These are phyloP conservation scores for Cucumis cinereus DNA, from an alignment of 306 rosid species.

Conservation along the genomic window DNA sequence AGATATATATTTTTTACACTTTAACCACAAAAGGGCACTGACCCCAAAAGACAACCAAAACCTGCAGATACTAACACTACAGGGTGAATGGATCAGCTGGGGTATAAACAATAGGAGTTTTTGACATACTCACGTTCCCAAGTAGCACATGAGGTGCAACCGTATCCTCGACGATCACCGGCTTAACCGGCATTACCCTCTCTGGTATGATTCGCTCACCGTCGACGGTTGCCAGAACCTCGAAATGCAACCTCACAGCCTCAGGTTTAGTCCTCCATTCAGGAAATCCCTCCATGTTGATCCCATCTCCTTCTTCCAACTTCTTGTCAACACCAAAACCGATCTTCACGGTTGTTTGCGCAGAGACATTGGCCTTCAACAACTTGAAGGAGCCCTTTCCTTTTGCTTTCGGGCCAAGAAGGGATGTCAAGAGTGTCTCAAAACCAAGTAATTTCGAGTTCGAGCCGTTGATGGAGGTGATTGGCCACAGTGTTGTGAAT, in stretches of 20 bases:
- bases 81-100: constrained; percentile 44
- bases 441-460: constrained; percentile 61
- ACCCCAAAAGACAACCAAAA: not conserved
- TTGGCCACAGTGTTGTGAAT: constrained; percentile 68
- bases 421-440: constrained; percentile 54
- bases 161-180: constrained; percentile 45
- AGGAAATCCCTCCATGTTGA: constrained; percentile 40
- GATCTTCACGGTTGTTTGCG: constrained; percentile 69
- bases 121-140: constrained; percentile 50
- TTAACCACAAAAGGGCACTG: not conserved
- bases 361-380: constrained; percentile 79
- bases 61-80: constrained; percentile 13
- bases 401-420: constrained; percentile 56
- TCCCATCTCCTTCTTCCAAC: constrained; percentile 56
- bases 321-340: constrained; percentile 83
- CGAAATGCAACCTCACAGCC: constrained; percentile 52
- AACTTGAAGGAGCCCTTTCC: constrained; percentile 70
- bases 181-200: constrained; percentile 43
- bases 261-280: constrained; percentile 86
- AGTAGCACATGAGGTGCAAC: constrained; percentile 18
- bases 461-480: constrained; percentile 73
- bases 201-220: constrained; percentile 76
- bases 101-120: constrained; percentile 33
- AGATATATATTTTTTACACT: constrained; percentile 16
- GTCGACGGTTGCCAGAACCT: constrained; percentile 85